Evolutionary conservation across 306 rosid genomes (phyloP).

Genomic region (Phaseolus lunatus): DNA sequence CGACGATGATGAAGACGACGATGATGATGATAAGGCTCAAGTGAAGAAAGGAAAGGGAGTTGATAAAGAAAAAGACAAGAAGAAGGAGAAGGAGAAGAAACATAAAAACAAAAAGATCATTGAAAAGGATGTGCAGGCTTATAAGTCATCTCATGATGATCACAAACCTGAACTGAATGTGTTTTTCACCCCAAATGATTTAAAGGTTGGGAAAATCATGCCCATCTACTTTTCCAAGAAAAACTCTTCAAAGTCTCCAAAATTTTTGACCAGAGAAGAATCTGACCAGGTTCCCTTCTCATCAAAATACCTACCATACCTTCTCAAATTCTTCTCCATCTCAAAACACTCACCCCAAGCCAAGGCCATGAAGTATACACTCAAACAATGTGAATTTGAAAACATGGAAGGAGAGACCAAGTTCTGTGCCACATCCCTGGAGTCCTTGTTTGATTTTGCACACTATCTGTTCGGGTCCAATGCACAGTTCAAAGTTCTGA

Average conservation of each 20-base stretch:
- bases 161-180: conserved; percentile 57
- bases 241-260: conserved; percentile 59
- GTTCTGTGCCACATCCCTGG: conserved; percentile 74
- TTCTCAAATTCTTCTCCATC: conserved; percentile 65
- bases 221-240: conserved; percentile 60
- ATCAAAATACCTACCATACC: conserved; percentile 48
- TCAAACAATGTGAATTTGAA: conserved; percentile 58
- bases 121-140: conserved; percentile 23
- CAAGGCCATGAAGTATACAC: conserved; percentile 66
- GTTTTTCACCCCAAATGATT: conserved; percentile 69
- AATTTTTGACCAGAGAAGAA: conserved; percentile 66
- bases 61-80: background rate
- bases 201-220: conserved; percentile 60
- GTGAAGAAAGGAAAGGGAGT: background rate
- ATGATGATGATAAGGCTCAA: background rate
- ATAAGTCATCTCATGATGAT: conserved; percentile 45
- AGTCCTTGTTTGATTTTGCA: conserved; percentile 65
- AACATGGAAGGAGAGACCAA: conserved; percentile 67
- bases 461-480: conserved; percentile 50
- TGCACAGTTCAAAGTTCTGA: conserved; percentile 51
- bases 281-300: conserved; percentile 71
- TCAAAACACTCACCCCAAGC: conserved; percentile 66
- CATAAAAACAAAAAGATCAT: conserved; percentile 33
- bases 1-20: background rate
- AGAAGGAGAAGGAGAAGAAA: background rate